Conservation (phyloP, 139 green algal species). For the Volvox reticuliferus region DNA sequence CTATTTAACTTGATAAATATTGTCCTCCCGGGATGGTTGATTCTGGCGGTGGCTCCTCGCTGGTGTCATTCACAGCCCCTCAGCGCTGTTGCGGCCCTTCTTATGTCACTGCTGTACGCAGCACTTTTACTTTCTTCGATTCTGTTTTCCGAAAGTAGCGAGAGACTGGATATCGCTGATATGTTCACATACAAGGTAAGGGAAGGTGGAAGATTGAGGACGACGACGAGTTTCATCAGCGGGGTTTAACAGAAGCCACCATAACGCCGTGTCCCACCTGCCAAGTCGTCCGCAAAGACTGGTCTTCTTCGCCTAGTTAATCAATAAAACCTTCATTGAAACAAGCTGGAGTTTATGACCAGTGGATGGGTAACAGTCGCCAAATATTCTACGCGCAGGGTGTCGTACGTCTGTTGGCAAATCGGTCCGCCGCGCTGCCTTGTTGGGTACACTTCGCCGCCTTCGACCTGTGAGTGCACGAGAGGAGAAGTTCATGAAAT, state of each 20-base stretch:
- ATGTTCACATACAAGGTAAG: slow-evolving; percentile 26
- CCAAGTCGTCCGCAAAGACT: too few relatives aligned
- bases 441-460: slow-evolving; percentile 27
- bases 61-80: not conserved
- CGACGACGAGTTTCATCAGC: too few relatives aligned
- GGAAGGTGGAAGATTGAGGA: too few relatives aligned
- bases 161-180: not conserved
- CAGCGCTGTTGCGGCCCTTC: not conserved
- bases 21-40: slow-evolving; percentile 5
- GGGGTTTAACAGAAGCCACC: too few relatives aligned
- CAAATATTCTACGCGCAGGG: slow-evolving; percentile 2
- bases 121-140: not conserved
- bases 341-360: too few relatives aligned
- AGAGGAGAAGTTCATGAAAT: too few relatives aligned
- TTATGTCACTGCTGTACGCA: not conserved
- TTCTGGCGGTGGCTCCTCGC: not conserved
- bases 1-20: slow-evolving; percentile 22
- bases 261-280: too few relatives aligned
- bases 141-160: not conserved
- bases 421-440: not conserved
- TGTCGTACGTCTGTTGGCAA: not conserved
- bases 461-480: slow-evolving; percentile 41
- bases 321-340: too few relatives aligned
- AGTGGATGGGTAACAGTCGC: too few relatives aligned
- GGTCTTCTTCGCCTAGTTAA: too few relatives aligned